Base-by-base conservation (phyloP, 2,329 filamentous ascomycete species). In the Curvularia sp. region DNA sequence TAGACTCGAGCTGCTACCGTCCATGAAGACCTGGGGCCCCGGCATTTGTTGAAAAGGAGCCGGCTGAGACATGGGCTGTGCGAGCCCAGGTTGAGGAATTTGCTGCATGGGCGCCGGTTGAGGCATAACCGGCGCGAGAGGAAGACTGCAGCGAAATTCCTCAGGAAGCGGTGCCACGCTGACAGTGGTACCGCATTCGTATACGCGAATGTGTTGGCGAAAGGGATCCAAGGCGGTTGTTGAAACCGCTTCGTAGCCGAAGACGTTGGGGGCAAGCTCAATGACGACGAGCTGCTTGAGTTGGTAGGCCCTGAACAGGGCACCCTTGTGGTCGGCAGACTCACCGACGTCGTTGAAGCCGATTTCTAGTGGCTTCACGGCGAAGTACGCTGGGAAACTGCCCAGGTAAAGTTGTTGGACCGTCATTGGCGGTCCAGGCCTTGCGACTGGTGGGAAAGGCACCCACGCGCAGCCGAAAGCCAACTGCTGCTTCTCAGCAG, bases 311-410 rank as follows among this genome's bases (percentile, higher is more conserved):
- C 8, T 18, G 21, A 27, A 53, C 1, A 1, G 10, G 7, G 2
- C n/a, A 3, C 34, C 42, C 1, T 23, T 3, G 1, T 12, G 9
- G 36, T 41, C 34, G 3, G 1, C 5, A 9, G 2, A 5, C 5
- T 36, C 41, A 6, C 50, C 50, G 7, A 53, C 30, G 15, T 39
- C 13, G 13, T 23, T 48, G 42, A 53, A 53, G 51, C 51, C 51
- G 23, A 53, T 18, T 3, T 30, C 6, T n/a, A 12, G n/a, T 41
- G 42, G 32, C 32, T 4, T 18, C 5, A 28, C 51, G 4, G 6
- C 1, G n/a, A 4, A 27, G 23, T 21, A 48, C 6, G 2, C 8
- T 1, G 2, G 7, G 1, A 5, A 7, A 6, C n/a, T 8, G 21
- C 10, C 5, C 3, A 3, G 1, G 21, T 28, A 41, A 3, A 19